Evolutionary conservation across 2,329 filamentous ascomycete genomes (phyloP).

Genomic region (Torrubiella hemipterigena): DNA sequence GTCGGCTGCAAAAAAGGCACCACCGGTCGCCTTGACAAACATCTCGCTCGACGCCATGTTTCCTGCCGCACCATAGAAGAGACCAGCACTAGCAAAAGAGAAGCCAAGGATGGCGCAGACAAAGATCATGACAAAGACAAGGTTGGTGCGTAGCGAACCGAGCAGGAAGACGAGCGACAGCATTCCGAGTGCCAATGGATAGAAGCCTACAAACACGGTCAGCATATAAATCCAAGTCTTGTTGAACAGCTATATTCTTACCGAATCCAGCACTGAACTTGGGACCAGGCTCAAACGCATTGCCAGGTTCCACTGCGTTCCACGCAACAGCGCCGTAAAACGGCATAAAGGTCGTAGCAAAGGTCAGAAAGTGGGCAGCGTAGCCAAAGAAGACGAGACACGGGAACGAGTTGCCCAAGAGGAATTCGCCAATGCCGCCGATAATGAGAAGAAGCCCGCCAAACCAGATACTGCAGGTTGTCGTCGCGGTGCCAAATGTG

Average conservation of each 20-base stretch:
- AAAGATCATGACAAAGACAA: conserved; percentile 1
- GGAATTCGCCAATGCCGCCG: background rate
- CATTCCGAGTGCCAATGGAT: conserved; percentile 1
- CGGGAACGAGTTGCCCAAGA: background rate
- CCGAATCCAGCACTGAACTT: background rate
- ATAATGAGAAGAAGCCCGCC: background rate
- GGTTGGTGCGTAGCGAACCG: conserved; percentile 1
- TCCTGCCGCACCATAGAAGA: background rate
- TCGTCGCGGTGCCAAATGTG: conserved; percentile 1
- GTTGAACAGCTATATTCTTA: background rate
- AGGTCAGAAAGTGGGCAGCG: conserved; percentile 1
- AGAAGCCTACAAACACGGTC: background rate
- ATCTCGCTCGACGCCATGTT: background rate
- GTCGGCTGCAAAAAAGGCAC: background rate
- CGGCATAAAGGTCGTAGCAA: conserved; percentile 1
- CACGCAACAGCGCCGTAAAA: background rate
- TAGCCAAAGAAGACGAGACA: background rate
- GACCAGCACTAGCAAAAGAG: background rate
- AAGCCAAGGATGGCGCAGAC: conserved; percentile 1
- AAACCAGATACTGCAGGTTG: conserved; percentile 1
- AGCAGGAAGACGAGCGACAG: background rate
- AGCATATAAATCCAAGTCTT: background rate
- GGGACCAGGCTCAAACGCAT: background rate
- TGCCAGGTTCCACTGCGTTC: background rate
- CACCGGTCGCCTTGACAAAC: background rate